Evolutionary conservation across 2,329 filamentous ascomycete genomes (phyloP), one percentile per base, ranked within the genome.

Genomic region (Colletotrichum chrysophilum): DNA sequence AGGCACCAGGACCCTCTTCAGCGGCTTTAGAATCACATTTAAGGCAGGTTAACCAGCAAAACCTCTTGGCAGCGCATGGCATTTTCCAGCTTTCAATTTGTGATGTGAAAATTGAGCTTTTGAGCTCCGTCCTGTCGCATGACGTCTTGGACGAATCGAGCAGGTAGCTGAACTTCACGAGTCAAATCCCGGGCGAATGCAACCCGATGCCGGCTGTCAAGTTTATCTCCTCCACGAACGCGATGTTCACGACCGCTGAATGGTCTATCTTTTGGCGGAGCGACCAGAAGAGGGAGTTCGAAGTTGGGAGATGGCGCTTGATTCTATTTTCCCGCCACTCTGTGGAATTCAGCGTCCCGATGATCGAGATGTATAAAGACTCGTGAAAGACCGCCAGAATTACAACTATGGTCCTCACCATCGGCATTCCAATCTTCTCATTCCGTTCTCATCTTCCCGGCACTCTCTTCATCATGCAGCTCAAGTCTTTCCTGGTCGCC

Each of bases 341-440:
- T 2, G 34, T 28, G 24, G n/a, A 48, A n/a, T 28, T 26, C 34
- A 14, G 34, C n/a, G 34, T 24, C 12, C 36, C 34, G 36, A 16
- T n/a, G 36, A 43, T 18, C 16, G 4, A 28, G 24, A 43, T 43
- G 24, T 16, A 65, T 38, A 43, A 28, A 60, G 55, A 28, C 24
- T 65, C 62, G 9, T 26, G 62, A 65, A 79, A 81, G 82, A 76
- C 32, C 12, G 16, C 36, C 21, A 43, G 5, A 38, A 21, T 43
- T 64, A 58, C 34, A 85, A 83, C 77, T 68, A 79, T 75, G 88
- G 87, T 82, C 87, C 87, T 52, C 80, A 80, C 82, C 52, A 60
- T 60, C 55, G 24, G 55, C 55, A 60, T 52, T 2, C 43, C 43
- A 21, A 21, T 52, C 43, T 0, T 7, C 32, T 58, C 34, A 65